phyloP scores from a whole-genome alignment of 179 eudicot species.

The Beta macrorhiza region DNA sequence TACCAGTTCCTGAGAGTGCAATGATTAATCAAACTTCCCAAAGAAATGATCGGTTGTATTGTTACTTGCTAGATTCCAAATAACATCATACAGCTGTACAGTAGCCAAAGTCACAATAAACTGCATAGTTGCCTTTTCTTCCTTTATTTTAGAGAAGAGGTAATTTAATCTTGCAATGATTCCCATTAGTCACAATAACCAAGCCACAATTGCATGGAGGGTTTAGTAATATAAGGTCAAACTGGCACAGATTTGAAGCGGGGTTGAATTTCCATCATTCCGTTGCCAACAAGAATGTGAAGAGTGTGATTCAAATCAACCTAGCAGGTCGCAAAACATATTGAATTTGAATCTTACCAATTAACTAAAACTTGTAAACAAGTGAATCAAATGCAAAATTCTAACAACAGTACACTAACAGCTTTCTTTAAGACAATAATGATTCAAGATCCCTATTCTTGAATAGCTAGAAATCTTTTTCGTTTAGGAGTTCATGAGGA shows the following conservation, averaged over 20 bases:
- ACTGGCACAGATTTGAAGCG: too few relatives aligned
- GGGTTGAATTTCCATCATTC: neutral
- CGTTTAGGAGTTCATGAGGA: too few relatives aligned
- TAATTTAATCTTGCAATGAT: neutral
- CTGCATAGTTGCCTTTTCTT: neutral
- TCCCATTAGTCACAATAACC: too few relatives aligned
- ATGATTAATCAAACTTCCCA: neutral
- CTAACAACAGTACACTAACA: too few relatives aligned
- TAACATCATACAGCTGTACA: neutral
- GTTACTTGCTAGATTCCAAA: neutral
- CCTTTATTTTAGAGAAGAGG: neutral
- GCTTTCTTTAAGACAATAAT: too few relatives aligned
- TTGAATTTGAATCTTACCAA: neutral
- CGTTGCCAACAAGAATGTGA: neutral
- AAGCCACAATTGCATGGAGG: neutral
- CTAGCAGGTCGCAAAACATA: neutral
- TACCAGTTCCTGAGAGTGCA: neutral
- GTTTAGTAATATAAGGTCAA: neutral
- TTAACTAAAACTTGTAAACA: too few relatives aligned
- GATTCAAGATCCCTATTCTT: too few relatives aligned
- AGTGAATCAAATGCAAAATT: too few relatives aligned
- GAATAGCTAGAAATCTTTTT: too few relatives aligned
- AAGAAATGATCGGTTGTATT: neutral
- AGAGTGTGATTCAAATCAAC: neutral
- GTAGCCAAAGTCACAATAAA: neutral